A percentile compares a stretch with the other conserved stretches of the same genome.
Evolutionary conservation across 2,329 filamentous ascomycete species (phyloP).

Genomic region (Alternaria brassicicola): DNA sequence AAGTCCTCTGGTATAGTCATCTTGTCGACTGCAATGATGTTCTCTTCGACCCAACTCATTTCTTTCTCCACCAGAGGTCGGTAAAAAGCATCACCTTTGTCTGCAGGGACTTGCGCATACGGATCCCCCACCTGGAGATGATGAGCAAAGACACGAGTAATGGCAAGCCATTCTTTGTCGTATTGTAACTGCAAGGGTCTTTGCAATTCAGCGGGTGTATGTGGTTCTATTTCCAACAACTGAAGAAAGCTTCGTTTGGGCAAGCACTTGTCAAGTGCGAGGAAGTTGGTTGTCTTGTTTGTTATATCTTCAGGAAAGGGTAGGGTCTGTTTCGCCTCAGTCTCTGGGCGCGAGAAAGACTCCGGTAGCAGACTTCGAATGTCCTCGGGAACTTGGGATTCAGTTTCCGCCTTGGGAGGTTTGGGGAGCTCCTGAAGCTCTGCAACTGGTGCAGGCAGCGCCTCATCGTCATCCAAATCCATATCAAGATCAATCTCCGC

Average conservation of each 20-base stretch:
- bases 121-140: slow-evolving; percentile 64
- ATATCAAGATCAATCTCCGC: slow-evolving; percentile 52
- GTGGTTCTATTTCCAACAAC: slow-evolving; percentile 62
- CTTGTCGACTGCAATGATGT: slow-evolving; percentile 68
- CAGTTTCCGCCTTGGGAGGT: background rate
- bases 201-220: slow-evolving; percentile 31
- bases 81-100: slow-evolving; percentile 75
- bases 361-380: slow-evolving; percentile 77
- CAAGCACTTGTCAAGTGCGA: slow-evolving; percentile 91
- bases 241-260: slow-evolving; percentile 82
- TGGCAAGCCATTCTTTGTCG: slow-evolving; percentile 94
- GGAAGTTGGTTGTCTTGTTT: slow-evolving; percentile 81
- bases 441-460: background rate
- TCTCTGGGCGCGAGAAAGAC: slow-evolving; percentile 63
- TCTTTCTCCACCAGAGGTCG: slow-evolving; percentile 70
- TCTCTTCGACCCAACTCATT: slow-evolving; percentile 78
- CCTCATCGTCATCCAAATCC: slow-evolving; percentile 49
- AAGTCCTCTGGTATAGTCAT: slow-evolving; percentile 82
- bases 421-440: slow-evolving; percentile 15
- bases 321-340: slow-evolving; percentile 35
- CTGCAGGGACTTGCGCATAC: slow-evolving; percentile 58
- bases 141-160: slow-evolving; percentile 78
- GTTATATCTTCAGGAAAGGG: slow-evolving; percentile 73
- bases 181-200: slow-evolving; percentile 72
- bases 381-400: slow-evolving; percentile 61